Conservation (phyloP, 1,284 basidiomycete species). For the Schizophyllum commune region DNA sequence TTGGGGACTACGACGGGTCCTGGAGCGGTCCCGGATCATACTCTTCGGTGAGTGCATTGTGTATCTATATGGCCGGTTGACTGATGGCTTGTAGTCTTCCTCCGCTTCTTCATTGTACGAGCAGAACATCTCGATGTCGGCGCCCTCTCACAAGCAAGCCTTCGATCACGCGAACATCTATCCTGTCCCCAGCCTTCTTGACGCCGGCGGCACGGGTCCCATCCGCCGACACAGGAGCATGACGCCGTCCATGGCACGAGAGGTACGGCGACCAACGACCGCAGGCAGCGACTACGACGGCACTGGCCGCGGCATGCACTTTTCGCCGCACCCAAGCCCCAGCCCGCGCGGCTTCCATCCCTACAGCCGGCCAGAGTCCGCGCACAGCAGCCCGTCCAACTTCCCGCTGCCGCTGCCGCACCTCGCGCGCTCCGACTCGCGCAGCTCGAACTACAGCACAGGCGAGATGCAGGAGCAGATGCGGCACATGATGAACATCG, state of each 20-base stretch:
- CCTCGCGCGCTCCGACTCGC: slow-evolving; percentile 27
- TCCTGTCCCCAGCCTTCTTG: slow-evolving; percentile 30
- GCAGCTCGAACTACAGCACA: slow-evolving; percentile 24
- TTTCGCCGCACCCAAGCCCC: slow-evolving; percentile 24
- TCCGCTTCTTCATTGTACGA: slow-evolving; percentile 27
- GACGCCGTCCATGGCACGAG: slow-evolving; percentile 54
- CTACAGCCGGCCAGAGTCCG: slow-evolving; percentile 31
- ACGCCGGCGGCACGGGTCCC: slow-evolving; percentile 28
- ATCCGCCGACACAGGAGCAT: slow-evolving; percentile 64
- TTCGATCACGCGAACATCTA: slow-evolving; percentile 54
- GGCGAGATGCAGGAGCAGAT: slow-evolving; percentile 31
- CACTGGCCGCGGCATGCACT: slow-evolving; percentile 20
- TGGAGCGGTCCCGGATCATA: slow-evolving; percentile 7
- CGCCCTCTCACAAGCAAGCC: slow-evolving; percentile 56
- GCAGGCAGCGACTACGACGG: slow-evolving; percentile 30
- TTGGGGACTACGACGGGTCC: slow-evolving; percentile 9
- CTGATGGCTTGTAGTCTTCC: slow-evolving; percentile 17
- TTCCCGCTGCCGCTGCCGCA: slow-evolving; percentile 36
- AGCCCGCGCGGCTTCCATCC: slow-evolving; percentile 44
- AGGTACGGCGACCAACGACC: slow-evolving; percentile 43
- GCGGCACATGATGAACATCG: slow-evolving; percentile 32
- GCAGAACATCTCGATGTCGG: slow-evolving; percentile 45
- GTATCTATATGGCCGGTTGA: slow-evolving; percentile 13
- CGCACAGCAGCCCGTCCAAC: slow-evolving; percentile 51
- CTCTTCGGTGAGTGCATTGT: slow-evolving; percentile 9